These are phyloP conservation scores for Nemania sp. DNA, from an alignment of 2,329 filamentous ascomycete genomes.

Conservation along the genomic window DNA sequence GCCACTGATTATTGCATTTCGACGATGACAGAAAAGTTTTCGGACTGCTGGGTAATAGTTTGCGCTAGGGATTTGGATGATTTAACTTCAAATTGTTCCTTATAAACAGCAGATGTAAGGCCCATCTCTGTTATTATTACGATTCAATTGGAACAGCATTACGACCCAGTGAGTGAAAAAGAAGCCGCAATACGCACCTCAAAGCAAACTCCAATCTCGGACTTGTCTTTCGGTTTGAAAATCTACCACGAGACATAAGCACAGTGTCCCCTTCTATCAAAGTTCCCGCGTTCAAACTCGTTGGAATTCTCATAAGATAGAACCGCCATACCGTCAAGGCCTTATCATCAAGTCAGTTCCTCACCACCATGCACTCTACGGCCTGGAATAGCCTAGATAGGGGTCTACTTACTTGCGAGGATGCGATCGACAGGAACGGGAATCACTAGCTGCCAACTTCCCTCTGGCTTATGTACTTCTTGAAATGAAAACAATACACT, in stretches of 20 bases:
- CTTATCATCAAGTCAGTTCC: constrained; percentile 33
- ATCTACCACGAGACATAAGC: background rate
- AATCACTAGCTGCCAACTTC: constrained; percentile 1
- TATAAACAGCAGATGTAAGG: no score
- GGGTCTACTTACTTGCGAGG: constrained; percentile 31
- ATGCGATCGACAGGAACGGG: constrained; percentile 25
- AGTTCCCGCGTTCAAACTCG: constrained; percentile 41
- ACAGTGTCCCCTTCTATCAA: constrained; percentile 33
- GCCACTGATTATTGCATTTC: no score
- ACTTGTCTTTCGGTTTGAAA: background rate
- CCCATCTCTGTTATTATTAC: no score
- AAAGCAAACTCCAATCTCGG: background rate
- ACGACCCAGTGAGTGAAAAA: no score
- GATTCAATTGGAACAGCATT: no score
- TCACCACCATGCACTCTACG: constrained; percentile 38
- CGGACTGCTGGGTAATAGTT: no score
- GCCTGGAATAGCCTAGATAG: constrained; percentile 40
- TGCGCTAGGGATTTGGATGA: no score
- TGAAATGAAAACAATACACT: constrained; percentile 22
- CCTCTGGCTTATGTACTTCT: constrained; percentile 26
- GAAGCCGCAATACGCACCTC: background rate
- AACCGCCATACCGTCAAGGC: constrained; percentile 25
- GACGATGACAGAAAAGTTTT: no score
- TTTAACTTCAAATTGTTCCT: no score
- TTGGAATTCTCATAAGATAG: constrained; percentile 42